Conservation (phyloP, 225 moss, liverwort and hornwort species). For the Antitrichia curtipendula region DNA sequence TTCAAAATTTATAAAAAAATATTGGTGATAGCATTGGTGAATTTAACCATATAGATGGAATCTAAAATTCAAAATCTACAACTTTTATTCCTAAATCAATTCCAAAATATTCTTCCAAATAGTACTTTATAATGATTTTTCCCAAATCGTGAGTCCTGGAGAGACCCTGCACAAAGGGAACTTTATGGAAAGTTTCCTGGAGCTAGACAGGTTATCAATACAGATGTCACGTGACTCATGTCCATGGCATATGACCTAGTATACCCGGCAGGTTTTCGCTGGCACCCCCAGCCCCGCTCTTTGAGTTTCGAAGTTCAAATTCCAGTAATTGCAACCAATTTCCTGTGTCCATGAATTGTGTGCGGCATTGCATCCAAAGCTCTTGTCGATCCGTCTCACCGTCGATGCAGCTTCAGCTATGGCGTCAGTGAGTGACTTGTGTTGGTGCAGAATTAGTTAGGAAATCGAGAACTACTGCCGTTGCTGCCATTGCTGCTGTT, state of each 20-base stretch:
- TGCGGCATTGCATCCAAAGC: not conserved
- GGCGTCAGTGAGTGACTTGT: not conserved
- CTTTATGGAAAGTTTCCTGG: too few species aligned
- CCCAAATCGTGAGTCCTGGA: too few species aligned
- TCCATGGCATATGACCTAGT: not conserved
- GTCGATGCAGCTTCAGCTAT: not conserved
- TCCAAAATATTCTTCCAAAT: too few species aligned
- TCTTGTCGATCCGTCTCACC: not conserved
- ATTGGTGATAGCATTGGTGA: too few species aligned
- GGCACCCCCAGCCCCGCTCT: not conserved
- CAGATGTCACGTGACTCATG: too few species aligned
- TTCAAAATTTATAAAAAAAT: too few species aligned
- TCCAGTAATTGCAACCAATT: not conserved
- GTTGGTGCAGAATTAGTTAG: not conserved
- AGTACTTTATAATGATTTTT: too few species aligned
- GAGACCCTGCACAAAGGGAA: too few species aligned
- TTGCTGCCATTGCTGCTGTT: not conserved
- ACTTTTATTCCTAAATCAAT: too few species aligned
- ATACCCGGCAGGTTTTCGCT: not conserved
- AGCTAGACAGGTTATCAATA: too few species aligned
- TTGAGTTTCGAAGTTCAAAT: not conserved
- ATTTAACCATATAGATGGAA: too few species aligned
- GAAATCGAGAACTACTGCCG: not conserved
- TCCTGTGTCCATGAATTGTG: not conserved
- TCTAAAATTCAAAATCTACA: too few species aligned